Conservation (phyloP, 129 eudicot species). For the Glebionis coronaria region DNA sequence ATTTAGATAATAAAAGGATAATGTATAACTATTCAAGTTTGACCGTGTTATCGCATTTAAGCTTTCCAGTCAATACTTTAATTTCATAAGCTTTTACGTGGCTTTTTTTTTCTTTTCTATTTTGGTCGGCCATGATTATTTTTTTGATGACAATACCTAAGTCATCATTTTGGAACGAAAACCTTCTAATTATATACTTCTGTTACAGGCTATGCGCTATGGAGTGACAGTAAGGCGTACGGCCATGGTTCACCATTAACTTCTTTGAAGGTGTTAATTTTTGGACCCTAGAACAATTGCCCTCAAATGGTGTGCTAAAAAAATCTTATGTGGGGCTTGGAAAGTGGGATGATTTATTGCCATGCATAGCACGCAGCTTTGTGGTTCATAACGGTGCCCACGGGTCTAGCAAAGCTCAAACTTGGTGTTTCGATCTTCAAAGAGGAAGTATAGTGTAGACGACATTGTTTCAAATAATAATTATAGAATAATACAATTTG, state of each 20-base stretch:
- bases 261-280: conserved; percentile 67
- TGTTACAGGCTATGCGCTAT: conserved; percentile 69
- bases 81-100: too few relatives aligned
- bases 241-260: conserved; percentile 67
- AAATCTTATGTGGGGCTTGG: conserved; percentile 14
- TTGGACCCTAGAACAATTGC: conserved; percentile 45
- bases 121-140: too few relatives aligned
- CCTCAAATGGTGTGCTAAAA: conserved; percentile 5
- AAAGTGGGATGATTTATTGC: conserved; percentile 12
- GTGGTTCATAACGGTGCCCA: conserved; percentile 8
- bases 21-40: too few relatives aligned
- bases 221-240: conserved; percentile 78
- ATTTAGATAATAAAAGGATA: too few relatives aligned
- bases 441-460: conserved; percentile 22
- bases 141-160: too few relatives aligned
- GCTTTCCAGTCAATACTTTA: too few relatives aligned
- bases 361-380: conserved; percentile 1
- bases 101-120: too few relatives aligned
- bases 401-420: conserved; percentile 11
- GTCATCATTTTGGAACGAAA: too few relatives aligned
- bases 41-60: too few relatives aligned
- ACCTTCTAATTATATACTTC: too few relatives aligned
- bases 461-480: conserved; percentile 16
- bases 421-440: conserved; percentile 19
- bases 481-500: conserved; percentile 16